Evolutionary conservation across 495 filamentous ascomycete species (phyloP), one percentile per base, ranked within the genome.

Genomic region (Penicillium tannophilum): DNA sequence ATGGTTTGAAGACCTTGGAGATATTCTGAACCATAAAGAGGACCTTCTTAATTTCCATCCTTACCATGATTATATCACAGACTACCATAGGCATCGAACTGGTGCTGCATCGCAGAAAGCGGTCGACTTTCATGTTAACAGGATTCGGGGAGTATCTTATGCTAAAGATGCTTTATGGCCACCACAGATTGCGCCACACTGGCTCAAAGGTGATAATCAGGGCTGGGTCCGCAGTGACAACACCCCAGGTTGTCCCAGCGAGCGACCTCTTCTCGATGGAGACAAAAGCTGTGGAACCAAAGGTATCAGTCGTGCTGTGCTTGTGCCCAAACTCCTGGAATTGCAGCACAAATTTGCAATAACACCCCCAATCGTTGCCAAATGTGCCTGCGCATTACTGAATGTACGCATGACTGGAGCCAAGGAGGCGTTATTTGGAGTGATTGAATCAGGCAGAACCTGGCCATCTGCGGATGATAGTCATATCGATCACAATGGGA

Each of bases 341-440:
- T 43, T 61, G 53, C 31, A 42, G 11, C n/a, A 19, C 16, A 28
- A 42, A 6, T 61, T 43, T 0, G 24, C 41, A 16, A 33, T 56
- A 17, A 17, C 59, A 17, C 30, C 53, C 9, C 59, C 59, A 3
- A 46, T 61, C 1, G 36, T 61, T 26, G 59, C 52, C 12, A 56
- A 46, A 39, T 24, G 6, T 10, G 59, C 59, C 5, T 61, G 59
- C 26, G 53, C 48, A 8, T 20, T 61, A 16, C 12, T 61, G n/a
- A 61, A 61, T 36, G 10, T 50, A 9, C 59, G 50, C 24, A 33
- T 42, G 16, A 61, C 59, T 23, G 53, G 53, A 24, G 47, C 28
- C 3, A 12, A 50, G 6, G 59, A 61, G 28, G 59, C 59, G 8
- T 16, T 61, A 4, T 56, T 61, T 36, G 39, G 23, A 5, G 33